A percentile compares a stretch with the other conserved stretches of the same genome.
phyloP scores from a whole-genome alignment of 2,329 filamentous ascomycete genomes.

The Dryadomyces sulphureus region DNA sequence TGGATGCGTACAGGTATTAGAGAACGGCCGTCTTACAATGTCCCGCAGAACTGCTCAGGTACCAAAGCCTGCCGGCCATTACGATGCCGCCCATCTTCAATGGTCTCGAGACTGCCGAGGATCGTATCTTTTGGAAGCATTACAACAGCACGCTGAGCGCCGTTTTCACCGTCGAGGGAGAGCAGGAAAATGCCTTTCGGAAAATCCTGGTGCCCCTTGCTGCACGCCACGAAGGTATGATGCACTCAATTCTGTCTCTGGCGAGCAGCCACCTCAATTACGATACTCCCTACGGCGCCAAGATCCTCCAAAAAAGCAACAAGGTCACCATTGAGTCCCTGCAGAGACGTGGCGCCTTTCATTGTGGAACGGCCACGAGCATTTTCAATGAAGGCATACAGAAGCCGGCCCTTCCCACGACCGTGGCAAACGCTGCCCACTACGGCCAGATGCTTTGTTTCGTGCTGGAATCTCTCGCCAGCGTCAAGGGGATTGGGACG shows the following conservation, averaged over 20 bases:
- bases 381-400: conserved; percentile 21
- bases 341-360: conserved; percentile 35
- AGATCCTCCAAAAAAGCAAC: conserved; percentile 34
- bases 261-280: conserved; percentile 63
- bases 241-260: conserved; percentile 80
- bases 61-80: conserved; percentile 34
- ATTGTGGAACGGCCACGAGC: conserved; percentile 39
- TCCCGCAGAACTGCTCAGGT: conserved; percentile 30
- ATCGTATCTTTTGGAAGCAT: conserved; percentile 69
- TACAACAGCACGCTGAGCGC: conserved; percentile 68
- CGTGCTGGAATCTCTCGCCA: conserved; percentile 41
- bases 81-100: conserved; percentile 56
- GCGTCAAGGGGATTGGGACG: conserved; percentile 29
- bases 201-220: conserved; percentile 73
- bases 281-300: conserved; percentile 38
- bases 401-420: conserved; percentile 7
- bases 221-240: conserved; percentile 62
- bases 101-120: conserved; percentile 66
- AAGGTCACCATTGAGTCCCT: conserved; percentile 31
- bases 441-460: conserved; percentile 51
- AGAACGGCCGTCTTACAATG: neutral
- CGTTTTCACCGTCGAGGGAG: conserved; percentile 68
- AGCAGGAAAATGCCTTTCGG: conserved; percentile 72
- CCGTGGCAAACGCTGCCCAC: conserved; percentile 20
- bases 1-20: neutral